A percentile compares a stretch with the other conserved stretches of the same genome.
Evolutionary conservation across 1,284 basidiomycete genomes (phyloP).

Genomic region (Ganoderma multipileum): DNA sequence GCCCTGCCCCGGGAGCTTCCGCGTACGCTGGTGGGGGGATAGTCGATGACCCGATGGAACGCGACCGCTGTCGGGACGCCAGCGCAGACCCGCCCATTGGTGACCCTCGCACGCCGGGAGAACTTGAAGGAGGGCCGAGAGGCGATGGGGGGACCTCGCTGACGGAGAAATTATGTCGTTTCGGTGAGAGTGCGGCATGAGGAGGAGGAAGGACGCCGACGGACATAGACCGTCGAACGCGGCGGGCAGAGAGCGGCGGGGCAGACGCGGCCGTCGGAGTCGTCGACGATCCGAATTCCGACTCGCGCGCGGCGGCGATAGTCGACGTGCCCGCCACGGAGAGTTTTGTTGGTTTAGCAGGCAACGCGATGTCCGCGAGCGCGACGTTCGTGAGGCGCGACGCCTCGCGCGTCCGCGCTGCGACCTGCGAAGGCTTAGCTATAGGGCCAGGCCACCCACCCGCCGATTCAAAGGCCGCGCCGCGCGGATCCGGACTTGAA

Average conservation of each 20-base stretch:
- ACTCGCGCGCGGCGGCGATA: not conserved
- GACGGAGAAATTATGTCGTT: not conserved
- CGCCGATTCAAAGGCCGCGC: not conserved
- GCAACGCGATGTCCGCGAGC: not conserved
- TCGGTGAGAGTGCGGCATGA: not conserved
- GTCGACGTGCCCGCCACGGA: not conserved
- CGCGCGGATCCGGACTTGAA: not conserved
- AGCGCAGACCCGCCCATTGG: not conserved
- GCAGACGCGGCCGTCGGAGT: too few species aligned
- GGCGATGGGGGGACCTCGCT: not conserved
- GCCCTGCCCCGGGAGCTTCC: not conserved
- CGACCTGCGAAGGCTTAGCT: not conserved
- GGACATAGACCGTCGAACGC: not conserved
- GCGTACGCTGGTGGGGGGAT: not conserved
- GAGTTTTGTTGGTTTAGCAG: not conserved
- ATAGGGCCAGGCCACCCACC: too few species aligned
- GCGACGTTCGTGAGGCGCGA: not conserved
- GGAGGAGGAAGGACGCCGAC: not conserved
- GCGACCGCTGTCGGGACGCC: not conserved
- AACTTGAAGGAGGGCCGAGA: not conserved
- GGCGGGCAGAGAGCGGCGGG: not conserved
- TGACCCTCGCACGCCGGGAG: not conserved
- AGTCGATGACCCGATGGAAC: not conserved
- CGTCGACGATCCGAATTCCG: not conserved
- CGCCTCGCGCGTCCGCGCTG: not conserved